Base-by-base conservation (phyloP, 2,329 filamentous ascomycete genomes). In the Hirsutella minnesotensis region DNA sequence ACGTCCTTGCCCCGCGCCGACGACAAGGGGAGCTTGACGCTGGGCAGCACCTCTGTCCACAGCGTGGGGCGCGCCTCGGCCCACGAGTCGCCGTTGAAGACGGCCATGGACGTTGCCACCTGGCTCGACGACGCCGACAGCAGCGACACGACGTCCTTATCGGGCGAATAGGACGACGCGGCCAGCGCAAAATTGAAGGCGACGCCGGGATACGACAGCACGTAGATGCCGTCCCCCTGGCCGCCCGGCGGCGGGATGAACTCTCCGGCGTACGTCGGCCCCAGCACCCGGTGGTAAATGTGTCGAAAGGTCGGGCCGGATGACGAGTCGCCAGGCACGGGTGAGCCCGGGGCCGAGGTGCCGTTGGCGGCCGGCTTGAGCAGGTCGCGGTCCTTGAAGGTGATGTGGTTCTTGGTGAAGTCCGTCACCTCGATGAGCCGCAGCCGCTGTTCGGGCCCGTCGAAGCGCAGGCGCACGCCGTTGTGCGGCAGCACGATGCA, bases 11-110 rank as follows among this genome's bases (percentile, higher is more conserved):
- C 79, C 51, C 86, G 84, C 27, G 74, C 77, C 33, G 81, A 67
- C 2, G 86, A 70, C 2, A 79, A 72, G 37, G 83, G 77, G 2
- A 80, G 79, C 50, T 90, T 82, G 47, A 89, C 76, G 52, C 85
- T 84, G 2, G 82, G 77, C 7, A 90, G 75, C 9, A 73, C 67
- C 50, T 82, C 80, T 1, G 81, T 86, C 71, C 88, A 96, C 1
- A 98, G 66, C 10, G 72, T 78, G 21, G 77, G 72, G 46, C 90
- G 77, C 12, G 83, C 83, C 52, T 94, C 84, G 1, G 86, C 77
- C 92, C 92, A 98, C 2, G 89, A 95, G 41, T 84, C 76, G 20
- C 92, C 92, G 53, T 78, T 82, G 58, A 95, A 98, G 4, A 98
- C 75, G 4, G 89, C 88, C 83, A 96, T 92, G 1, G 86, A 86